A percentile compares a stretch with the other conserved stretches of the same genome.
Evolutionary conservation across 2,329 filamentous ascomycete species (phyloP).

Genomic region (Drechslerella dactyloides): DNA sequence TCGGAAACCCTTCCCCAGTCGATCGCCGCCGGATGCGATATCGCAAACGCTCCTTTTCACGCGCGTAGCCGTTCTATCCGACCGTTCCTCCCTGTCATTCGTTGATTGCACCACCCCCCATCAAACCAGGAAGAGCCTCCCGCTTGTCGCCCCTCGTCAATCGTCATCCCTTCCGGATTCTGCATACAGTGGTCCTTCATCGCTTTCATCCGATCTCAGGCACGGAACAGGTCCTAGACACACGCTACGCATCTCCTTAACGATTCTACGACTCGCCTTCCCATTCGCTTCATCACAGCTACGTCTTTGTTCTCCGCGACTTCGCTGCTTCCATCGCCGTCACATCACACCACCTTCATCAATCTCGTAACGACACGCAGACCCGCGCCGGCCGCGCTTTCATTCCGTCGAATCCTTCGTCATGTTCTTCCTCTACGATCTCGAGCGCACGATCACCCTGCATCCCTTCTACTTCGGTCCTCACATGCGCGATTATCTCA

Average conservation of each 20-base stretch:
- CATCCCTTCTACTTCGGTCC: slow-evolving; percentile 97
- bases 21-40: slow-evolving; percentile 31
- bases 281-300: slow-evolving; percentile 9
- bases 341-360: background rate
- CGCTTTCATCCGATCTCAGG: slow-evolving; percentile 28
- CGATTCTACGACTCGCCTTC: slow-evolving; percentile 28
- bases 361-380: too few relatives aligned
- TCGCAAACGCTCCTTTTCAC: slow-evolving; percentile 43
- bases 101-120: slow-evolving; percentile 29
- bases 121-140: slow-evolving; percentile 21
- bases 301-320: slow-evolving; percentile 12
- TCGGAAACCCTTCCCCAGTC: slow-evolving; percentile 2
- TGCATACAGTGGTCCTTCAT: slow-evolving; percentile 6
- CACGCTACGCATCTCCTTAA: slow-evolving; percentile 28
- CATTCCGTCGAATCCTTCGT: slow-evolving; percentile 21
- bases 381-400: slow-evolving; percentile 36
- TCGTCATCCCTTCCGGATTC: background rate
- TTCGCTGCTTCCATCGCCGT: slow-evolving; percentile 3
- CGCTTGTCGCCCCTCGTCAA: background rate
- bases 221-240: slow-evolving; percentile 35
- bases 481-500: slow-evolving; percentile 90
- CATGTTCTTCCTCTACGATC: slow-evolving; percentile 99
- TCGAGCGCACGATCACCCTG: slow-evolving; percentile 91
- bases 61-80: slow-evolving; percentile 49
- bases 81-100: slow-evolving; percentile 48